Conservation (phyloP, 2,329 filamentous ascomycete genomes). For the Metarhizium album region DNA sequence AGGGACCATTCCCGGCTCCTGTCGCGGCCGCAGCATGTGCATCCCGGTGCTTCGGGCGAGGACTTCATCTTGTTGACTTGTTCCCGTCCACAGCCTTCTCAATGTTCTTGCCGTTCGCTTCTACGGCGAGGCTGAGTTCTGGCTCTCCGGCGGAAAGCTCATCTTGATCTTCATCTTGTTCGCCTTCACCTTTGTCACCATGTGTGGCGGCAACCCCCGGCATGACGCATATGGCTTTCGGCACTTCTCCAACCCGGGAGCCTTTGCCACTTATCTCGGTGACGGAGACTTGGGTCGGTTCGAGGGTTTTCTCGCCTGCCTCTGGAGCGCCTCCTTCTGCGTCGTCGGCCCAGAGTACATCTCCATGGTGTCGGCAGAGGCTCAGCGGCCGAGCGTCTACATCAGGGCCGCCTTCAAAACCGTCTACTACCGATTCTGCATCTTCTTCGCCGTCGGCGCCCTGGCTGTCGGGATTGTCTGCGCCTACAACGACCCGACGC, state of each 20-base stretch:
- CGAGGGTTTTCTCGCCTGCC: slow-evolving; percentile 55
- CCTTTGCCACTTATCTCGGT: slow-evolving; percentile 38
- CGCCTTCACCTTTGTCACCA: slow-evolving; percentile 65
- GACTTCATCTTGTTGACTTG: not conserved
- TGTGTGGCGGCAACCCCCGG: slow-evolving; percentile 65
- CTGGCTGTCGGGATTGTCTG: slow-evolving; percentile 55
- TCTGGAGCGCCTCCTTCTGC: slow-evolving; percentile 53
- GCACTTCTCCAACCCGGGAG: slow-evolving; percentile 41
- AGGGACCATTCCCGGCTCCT: too few species aligned
- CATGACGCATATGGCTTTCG: slow-evolving; percentile 61
- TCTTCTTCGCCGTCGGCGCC: slow-evolving; percentile 60
- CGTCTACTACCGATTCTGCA: slow-evolving; percentile 58
- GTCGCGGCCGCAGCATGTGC: too few species aligned
- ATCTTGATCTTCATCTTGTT: slow-evolving; percentile 56
- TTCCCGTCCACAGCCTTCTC: slow-evolving; percentile 1
- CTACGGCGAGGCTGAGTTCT: slow-evolving; percentile 64
- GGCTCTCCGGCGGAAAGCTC: slow-evolving; percentile 50
- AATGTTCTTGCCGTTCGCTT: slow-evolving; percentile 47
- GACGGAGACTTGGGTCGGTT: slow-evolving; percentile 52
- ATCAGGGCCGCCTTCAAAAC: slow-evolving; percentile 61
- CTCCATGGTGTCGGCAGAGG: slow-evolving; percentile 56
- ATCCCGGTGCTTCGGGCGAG: too few species aligned
- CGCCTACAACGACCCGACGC: slow-evolving; percentile 48
- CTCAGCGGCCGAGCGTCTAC: slow-evolving; percentile 48
- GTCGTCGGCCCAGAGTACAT: slow-evolving; percentile 58